phyloP scores from a whole-genome alignment of 371 early-diverging fungal species.

The Smittium mucronatum region DNA sequence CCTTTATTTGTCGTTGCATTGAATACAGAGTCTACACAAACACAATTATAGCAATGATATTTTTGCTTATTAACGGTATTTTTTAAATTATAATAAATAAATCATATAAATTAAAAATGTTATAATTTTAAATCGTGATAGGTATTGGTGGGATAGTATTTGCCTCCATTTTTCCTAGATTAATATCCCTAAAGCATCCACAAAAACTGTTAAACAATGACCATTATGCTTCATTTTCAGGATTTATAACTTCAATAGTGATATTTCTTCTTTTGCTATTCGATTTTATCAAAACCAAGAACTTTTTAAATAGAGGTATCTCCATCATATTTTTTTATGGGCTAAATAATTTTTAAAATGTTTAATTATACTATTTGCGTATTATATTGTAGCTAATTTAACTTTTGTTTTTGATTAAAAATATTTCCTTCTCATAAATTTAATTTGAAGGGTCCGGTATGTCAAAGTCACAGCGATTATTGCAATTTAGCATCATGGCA shows the following conservation, averaged over 20 bases:
- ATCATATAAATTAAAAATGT: not conserved
- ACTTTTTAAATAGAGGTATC: not conserved
- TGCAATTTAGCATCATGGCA: slow-evolving; percentile 7
- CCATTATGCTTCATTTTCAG: not conserved
- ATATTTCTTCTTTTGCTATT: not conserved
- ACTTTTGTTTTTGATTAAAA: too few species aligned
- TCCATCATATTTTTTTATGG: too few species aligned
- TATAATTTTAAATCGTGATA: not conserved
- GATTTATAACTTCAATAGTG: not conserved
- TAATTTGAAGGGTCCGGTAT: slow-evolving; percentile 9
- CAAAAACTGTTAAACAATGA: not conserved
- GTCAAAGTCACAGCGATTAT: not conserved
- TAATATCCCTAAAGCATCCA: not conserved
- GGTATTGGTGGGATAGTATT: not conserved
- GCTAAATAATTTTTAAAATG: too few species aligned
- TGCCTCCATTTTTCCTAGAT: not conserved
- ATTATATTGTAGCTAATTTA: too few species aligned
- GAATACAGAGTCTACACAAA: not conserved
- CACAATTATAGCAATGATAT: not conserved
- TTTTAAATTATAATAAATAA: not conserved
- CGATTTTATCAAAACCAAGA: not conserved
- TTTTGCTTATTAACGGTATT: not conserved
- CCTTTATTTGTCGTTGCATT: not conserved
- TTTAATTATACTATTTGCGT: too few species aligned
- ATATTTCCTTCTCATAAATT: too few species aligned